Evolutionary conservation across 768 basidiomycete genomes (phyloP), one percentile per base, ranked within the genome.

Genomic region (Xanthoconium purpureum): DNA sequence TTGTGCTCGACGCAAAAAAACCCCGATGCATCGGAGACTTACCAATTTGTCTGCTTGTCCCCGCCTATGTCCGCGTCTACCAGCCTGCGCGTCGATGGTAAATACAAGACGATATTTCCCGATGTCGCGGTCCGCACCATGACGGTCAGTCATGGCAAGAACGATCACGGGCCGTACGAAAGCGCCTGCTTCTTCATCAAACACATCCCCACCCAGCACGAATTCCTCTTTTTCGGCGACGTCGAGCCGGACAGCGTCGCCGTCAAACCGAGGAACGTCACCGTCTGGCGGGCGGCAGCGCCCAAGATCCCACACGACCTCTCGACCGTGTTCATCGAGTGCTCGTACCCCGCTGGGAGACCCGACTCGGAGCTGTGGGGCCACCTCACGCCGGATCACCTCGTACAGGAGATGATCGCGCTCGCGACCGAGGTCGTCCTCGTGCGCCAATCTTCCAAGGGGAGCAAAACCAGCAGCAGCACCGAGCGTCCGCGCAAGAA

Each of bases 141-240:
- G 76, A 82, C 86, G 20, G 67, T 95, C 44, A 87, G 80, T 53
- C 91, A 94, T 63, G 92, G 94, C 12, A 75, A 75, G 57, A 82
- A 82, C 66, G 63, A 63, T 6, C 67, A 71, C 46, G 82, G 82
- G 17, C 68, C 73, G 36, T 94, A 97, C 72, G 79, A 86, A 15
- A 89, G 89, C 14, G 75, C 88, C 1, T 96, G 94, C 15, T 95
- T 90, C 75, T 96, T 96, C 70, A 71, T 98, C 63, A 82, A 85
- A 14, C 81, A 89, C 61, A 78, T 89, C 50, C 72, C 78, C 17
- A 78, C 79, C 35, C 70, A 70, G 2, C 79, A 76, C 46, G 91
- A 96, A 69, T 86, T 98, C 61, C 77, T 98, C 37, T 98, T 98
- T 73, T 96, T 97, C 63, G 96, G 96, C 1, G 94, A 96, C 71